Percentiles rank a stretch among this genome's conserved stretches.
Evolutionary conservation across 2,329 filamentous ascomycete genomes (phyloP).

Genomic region (Penicillium thymicola): DNA sequence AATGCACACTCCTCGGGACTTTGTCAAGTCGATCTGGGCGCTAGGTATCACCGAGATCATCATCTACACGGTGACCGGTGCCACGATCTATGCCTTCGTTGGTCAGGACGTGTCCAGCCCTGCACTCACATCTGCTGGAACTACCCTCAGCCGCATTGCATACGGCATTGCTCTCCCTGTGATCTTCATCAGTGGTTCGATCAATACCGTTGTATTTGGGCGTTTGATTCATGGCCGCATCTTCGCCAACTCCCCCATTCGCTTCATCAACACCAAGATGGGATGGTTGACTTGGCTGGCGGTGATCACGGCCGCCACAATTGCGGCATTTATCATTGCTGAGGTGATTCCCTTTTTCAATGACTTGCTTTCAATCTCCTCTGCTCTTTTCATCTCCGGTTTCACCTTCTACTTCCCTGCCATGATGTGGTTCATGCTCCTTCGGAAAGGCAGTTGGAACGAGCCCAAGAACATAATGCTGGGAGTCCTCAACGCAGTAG

Average conservation of each 20-base stretch:
- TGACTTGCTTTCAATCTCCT: slow-evolving; percentile 50
- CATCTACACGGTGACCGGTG: slow-evolving; percentile 33
- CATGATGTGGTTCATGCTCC: slow-evolving; percentile 33
- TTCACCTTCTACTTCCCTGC: slow-evolving; percentile 74
- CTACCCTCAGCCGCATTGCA: slow-evolving; percentile 27
- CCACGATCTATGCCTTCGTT: slow-evolving; percentile 32
- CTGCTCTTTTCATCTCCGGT: slow-evolving; percentile 75
- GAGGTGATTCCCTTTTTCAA: slow-evolving; percentile 84
- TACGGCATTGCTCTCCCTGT: slow-evolving; percentile 33
- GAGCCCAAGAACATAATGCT: slow-evolving; percentile 50
- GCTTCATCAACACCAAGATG: slow-evolving; percentile 33
- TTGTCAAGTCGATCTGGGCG: slow-evolving; percentile 40
- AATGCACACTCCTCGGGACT: slow-evolving; percentile 35
- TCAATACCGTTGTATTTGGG: slow-evolving; percentile 34
- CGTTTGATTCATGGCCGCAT: slow-evolving; percentile 33
- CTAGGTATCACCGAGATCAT: slow-evolving; percentile 33
- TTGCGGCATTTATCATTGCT: slow-evolving; percentile 78
- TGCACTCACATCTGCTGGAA: slow-evolving; percentile 28
- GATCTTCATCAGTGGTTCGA: slow-evolving; percentile 36
- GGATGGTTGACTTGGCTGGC: slow-evolving; percentile 33
- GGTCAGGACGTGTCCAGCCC: slow-evolving; percentile 30
- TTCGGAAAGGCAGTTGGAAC: slow-evolving; percentile 25
- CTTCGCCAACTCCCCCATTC: slow-evolving; percentile 33
- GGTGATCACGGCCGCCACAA: slow-evolving; percentile 56
- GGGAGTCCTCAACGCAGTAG: slow-evolving; percentile 59